phyloP scores from a whole-genome alignment of 805 yeast species.

The Saturnispora ahearnii region DNA sequence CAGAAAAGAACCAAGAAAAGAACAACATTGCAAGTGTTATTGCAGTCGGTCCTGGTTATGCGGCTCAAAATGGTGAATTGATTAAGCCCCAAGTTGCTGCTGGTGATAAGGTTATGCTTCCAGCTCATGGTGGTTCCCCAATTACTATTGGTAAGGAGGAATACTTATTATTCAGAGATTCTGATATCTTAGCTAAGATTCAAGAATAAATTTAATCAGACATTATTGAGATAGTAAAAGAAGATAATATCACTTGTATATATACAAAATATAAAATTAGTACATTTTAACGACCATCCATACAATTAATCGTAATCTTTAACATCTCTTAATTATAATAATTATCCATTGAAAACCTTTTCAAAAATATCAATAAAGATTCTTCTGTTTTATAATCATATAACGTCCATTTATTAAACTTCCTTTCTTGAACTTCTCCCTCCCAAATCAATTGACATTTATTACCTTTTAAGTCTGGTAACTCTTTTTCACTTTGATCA shows the following conservation, averaged over 20 bases:
- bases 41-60: constrained; percentile 91
- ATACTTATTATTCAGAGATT: constrained; percentile 65
- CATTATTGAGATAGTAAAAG: no score
- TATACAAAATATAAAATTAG: background rate
- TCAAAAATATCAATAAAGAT: constrained; percentile 8
- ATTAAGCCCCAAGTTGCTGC: constrained; percentile 68
- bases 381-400: constrained; percentile 28
- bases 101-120: constrained; percentile 93
- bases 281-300: background rate
- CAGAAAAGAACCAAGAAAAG: constrained; percentile 93
- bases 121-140: constrained; percentile 87
- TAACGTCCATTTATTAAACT: constrained; percentile 63
- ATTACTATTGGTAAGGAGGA: constrained; percentile 69
- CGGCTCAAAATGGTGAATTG: constrained; percentile 65
- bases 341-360: constrained; percentile 44
- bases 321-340: constrained; percentile 35
- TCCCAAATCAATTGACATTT: constrained; percentile 55
- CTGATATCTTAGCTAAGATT: constrained; percentile 91
- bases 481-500: constrained; percentile 2
- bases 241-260: background rate
- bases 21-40: constrained; percentile 85
- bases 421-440: constrained; percentile 47
- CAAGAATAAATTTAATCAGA: constrained; percentile 35
- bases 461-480: constrained; percentile 36
- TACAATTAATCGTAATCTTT: background rate